Conservation (phyloP, 2,329 filamentous ascomycete genomes). For the Dothistroma septosporum region DNA sequence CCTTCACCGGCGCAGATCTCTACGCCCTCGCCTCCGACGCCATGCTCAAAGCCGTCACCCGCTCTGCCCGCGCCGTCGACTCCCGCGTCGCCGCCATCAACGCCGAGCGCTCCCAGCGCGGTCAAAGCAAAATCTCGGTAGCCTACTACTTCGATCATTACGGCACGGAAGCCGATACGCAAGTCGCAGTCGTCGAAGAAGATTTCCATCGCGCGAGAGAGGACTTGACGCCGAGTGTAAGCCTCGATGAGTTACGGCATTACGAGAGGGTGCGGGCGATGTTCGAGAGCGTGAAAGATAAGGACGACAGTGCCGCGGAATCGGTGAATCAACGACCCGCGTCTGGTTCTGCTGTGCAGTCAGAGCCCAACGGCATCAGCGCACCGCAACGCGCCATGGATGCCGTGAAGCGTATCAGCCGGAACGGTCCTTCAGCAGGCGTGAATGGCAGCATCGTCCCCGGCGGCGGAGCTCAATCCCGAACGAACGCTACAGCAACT, state of each 20-base stretch:
- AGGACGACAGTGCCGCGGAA: conserved; percentile 39
- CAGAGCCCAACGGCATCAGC: neutral
- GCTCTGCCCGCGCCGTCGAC: conserved; percentile 80
- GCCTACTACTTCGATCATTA: conserved; percentile 96
- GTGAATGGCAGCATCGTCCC: conserved; percentile 9
- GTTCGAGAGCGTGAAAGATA: conserved; percentile 66
- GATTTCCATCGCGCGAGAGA: conserved; percentile 79
- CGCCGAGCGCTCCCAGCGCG: conserved; percentile 32
- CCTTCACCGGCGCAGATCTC: conserved; percentile 94
- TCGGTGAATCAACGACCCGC: conserved; percentile 6
- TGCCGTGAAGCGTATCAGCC: conserved; percentile 18
- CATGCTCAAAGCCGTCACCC: conserved; percentile 97
- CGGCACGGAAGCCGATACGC: conserved; percentile 74
- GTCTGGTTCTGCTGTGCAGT: neutral
- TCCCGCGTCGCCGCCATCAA: conserved; percentile 72
- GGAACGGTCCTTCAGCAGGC: conserved; percentile 2
- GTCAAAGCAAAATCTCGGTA: conserved; percentile 58
- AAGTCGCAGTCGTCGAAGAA: conserved; percentile 81
- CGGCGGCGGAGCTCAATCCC: neutral
- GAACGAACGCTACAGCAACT: neutral
- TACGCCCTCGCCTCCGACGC: conserved; percentile 96
- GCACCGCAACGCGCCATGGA: conserved; percentile 11
- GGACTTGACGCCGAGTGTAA: conserved; percentile 91
- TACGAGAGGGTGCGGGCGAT: conserved; percentile 78
- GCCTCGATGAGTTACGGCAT: conserved; percentile 83